A percentile compares a stretch with the other conserved stretches of the same genome.
phyloP scores from a whole-genome alignment of 371 early-diverging fungal genomes.

The Mortierella sp. region DNA sequence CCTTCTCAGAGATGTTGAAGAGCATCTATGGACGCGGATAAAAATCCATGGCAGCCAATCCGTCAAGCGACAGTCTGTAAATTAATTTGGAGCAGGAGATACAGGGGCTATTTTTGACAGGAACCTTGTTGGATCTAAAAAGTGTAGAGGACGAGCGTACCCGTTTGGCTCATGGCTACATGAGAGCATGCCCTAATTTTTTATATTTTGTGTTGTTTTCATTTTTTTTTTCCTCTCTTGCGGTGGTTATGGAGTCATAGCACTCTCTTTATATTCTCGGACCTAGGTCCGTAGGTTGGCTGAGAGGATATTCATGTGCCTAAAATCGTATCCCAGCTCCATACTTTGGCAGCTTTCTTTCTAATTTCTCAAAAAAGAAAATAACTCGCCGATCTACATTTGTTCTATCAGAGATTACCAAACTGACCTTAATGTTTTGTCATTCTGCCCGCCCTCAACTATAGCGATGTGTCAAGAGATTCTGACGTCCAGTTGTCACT shows the following conservation, averaged over 20 bases:
- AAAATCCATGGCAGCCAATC: background rate
- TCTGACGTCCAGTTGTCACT: constrained; percentile 88
- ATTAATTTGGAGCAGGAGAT: background rate
- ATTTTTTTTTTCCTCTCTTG: too few species aligned
- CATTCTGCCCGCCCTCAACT: background rate
- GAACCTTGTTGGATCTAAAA: constrained; percentile 1
- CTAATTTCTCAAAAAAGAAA: too few species aligned
- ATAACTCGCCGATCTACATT: too few species aligned
- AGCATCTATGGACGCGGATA: background rate
- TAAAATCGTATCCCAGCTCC: too few species aligned
- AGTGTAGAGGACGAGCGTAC: background rate
- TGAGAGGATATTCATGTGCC: too few species aligned
- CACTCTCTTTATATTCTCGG: too few species aligned
- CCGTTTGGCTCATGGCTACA: background rate
- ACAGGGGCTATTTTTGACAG: constrained; percentile 2
- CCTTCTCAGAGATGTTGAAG: background rate
- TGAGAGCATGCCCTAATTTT: background rate
- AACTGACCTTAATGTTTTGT: background rate
- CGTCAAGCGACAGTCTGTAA: background rate
- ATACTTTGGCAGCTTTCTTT: too few species aligned
- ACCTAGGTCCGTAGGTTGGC: too few species aligned
- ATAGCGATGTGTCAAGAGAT: constrained; percentile 91
- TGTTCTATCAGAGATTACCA: background rate
- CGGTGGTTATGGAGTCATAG: too few species aligned
- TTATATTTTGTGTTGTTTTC: too few species aligned